phyloP scores from a whole-genome alignment of 768 basidiomycete genomes.

The Suillus sp. region DNA sequence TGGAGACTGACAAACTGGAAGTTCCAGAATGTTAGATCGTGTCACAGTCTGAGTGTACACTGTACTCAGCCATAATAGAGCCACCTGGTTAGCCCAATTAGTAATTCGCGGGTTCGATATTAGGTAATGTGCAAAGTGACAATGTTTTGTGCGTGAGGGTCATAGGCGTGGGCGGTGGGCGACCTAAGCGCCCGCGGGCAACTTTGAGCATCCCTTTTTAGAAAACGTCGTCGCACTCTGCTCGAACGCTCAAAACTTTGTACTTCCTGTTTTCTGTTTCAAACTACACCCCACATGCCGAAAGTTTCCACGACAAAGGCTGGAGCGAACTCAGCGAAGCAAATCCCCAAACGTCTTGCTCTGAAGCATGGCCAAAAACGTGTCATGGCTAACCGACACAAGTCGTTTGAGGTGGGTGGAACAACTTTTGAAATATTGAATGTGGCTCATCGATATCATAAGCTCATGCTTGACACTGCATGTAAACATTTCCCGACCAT shows the following conservation, averaged over 20 bases:
- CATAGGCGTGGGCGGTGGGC: no score
- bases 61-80: no score
- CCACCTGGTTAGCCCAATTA: no score
- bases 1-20: background rate
- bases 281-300: background rate
- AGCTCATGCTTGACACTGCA: background rate
- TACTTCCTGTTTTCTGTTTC: background rate
- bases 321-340: background rate
- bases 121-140: no score
- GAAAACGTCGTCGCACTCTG: no score
- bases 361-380: background rate
- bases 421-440: background rate
- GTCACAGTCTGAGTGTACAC: background rate
- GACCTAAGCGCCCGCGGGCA: no score
- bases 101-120: no score
- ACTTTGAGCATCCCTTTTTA: no score
- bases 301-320: background rate
- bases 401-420: background rate
- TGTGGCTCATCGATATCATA: background rate
- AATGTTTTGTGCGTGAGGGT: no score
- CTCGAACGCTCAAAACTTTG: background rate
- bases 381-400: background rate
- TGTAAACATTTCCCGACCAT: slow-evolving; percentile 7
- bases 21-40: background rate
- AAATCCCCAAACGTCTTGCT: background rate